A percentile compares a stretch with the other conserved stretches of the same genome.
Conservation (phyloP, 805 yeast genomes). For the Hanseniaspora thailandica region DNA sequence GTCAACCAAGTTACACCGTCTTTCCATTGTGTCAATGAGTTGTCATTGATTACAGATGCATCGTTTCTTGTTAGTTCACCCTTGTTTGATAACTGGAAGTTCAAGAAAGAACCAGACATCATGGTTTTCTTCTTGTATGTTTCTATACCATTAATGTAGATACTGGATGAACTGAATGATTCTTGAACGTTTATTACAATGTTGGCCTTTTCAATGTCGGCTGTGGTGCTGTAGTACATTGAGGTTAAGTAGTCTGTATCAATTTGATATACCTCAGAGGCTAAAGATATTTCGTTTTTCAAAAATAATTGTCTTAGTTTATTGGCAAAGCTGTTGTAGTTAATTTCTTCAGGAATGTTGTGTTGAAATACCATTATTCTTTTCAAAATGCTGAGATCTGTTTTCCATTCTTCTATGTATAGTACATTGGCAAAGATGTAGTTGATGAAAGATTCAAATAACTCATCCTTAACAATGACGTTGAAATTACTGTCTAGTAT, state of each 20-base stretch:
- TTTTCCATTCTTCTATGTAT: slow-evolving; percentile 4
- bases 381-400: neutral
- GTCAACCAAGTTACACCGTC: slow-evolving; percentile 4
- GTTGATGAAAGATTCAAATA: neutral
- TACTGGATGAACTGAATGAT: neutral
- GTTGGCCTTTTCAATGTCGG: slow-evolving; percentile 4
- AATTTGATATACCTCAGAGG: neutral
- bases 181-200: slow-evolving; percentile 6
- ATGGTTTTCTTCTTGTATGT: neutral
- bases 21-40: slow-evolving; percentile 4
- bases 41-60: neutral
- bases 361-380: neutral
- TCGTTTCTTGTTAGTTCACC: neutral
- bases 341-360: neutral
- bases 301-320: slow-evolving; percentile 2
- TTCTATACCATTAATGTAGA: slow-evolving; percentile 5
- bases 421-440: neutral
- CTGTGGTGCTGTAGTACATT: slow-evolving; percentile 5
- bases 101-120: slow-evolving; percentile 6
- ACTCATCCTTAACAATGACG: neutral
- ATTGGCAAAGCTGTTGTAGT: neutral
- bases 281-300: neutral
- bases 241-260: slow-evolving; percentile 3
- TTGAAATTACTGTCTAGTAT: neutral
- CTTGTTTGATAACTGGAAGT: slow-evolving; percentile 1